Evolutionary conservation across 2,329 filamentous ascomycete genomes (phyloP), one percentile per base, ranked within the genome.

Genomic region (Lachnum nothofagi): DNA sequence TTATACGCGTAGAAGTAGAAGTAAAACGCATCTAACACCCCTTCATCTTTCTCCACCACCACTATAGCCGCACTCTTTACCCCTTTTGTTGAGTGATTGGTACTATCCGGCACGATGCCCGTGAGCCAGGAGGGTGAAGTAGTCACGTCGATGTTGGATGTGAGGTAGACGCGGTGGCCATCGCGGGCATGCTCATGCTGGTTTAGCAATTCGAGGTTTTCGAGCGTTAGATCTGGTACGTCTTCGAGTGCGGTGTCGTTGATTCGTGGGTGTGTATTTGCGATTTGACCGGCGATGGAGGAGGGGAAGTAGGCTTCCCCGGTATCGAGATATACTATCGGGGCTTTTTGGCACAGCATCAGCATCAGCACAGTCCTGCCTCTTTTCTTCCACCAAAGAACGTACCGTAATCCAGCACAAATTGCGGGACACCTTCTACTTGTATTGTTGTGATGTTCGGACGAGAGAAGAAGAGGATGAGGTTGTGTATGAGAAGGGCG

Each of bases 21-120:
- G 47, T 66, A 66, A 42, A 63, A 66, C 17, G 53, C 63, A 35
- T 66, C 64, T 8, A 64, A 51, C 4, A 29, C 19, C 56, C 82
- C 74, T 52, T 74, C 73, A 38, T 73, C 76, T 51, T 81, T 79
- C 55, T 82, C 72, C 47, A 74, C 76, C 4, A 82, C 71, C 17
- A 86, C 75, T 25, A 85, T 72, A 0, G 71, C 70, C 31, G 71
- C 72, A 4, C 73, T 73, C 3, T 71, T 70, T 2, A 75, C 76
- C 31, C 70, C 68, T 1, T 70, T 63, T 0, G 76, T 82, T 48
- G 73, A 71, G 5, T 79, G 78, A 20, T 16, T 25, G 5, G 66
- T 63, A 7, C 59, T 59, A 57, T 79, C 71, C 0, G 82, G 81
- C 5, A 65, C 68, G 1, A 77, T 72, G 17, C 82, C 83, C 24